Evolutionary conservation across 2,329 filamentous ascomycete species (phyloP).

Genomic region (Hypomyces perniciosus): DNA sequence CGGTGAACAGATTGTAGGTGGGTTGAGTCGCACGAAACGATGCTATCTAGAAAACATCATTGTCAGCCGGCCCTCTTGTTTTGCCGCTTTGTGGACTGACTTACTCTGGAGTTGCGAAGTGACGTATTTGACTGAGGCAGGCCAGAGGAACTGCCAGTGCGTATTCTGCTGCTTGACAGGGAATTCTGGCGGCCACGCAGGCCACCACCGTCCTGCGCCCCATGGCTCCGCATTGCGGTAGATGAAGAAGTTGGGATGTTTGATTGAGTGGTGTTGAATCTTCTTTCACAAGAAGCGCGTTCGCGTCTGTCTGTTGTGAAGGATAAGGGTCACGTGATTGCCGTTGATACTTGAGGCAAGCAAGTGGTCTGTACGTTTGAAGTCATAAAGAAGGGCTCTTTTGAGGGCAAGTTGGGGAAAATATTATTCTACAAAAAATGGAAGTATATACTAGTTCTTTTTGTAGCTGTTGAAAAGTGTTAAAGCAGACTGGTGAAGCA

Average conservation of each 20-base stretch:
- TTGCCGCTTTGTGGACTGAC: slow-evolving; percentile 24
- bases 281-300: not conserved
- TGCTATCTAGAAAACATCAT: slow-evolving; percentile 29
- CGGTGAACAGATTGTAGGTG: slow-evolving; percentile 54
- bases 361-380: too few relatives aligned
- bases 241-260: not conserved
- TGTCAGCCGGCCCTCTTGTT: not conserved
- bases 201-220: slow-evolving; percentile 28
- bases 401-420: too few relatives aligned
- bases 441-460: too few relatives aligned
- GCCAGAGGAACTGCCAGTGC: slow-evolving; percentile 29
- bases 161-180: slow-evolving; percentile 26
- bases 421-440: too few relatives aligned
- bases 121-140: slow-evolving; percentile 31
- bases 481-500: too few relatives aligned
- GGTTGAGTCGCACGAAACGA: slow-evolving; percentile 49
- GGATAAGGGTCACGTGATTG: not conserved
- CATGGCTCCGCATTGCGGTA: slow-evolving; percentile 28
- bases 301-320: not conserved
- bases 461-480: too few relatives aligned
- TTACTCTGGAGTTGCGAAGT: slow-evolving; percentile 34
- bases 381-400: too few relatives aligned
- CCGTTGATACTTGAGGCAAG: not conserved
- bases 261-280: not conserved
- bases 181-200: slow-evolving; percentile 25